phyloP scores from a whole-genome alignment of 2,329 filamentous ascomycete species.

The Penicillium concentricum region DNA sequence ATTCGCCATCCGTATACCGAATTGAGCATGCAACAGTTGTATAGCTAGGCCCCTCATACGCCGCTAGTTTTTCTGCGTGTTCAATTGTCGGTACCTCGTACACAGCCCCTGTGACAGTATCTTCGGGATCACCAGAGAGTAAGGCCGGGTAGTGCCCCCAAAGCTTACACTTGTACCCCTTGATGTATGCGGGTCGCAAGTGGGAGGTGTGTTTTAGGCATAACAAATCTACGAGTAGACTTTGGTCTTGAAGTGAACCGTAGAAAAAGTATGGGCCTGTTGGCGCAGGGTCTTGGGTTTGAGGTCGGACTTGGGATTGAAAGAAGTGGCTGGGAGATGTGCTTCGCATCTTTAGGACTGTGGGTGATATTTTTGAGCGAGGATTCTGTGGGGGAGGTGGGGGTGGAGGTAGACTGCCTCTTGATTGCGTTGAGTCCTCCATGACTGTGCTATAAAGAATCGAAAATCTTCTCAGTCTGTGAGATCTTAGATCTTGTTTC shows the following conservation, averaged over 20 bases:
- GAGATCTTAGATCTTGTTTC: too few relatives aligned
- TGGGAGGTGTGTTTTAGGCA: slow-evolving; percentile 8
- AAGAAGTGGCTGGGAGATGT: slow-evolving; percentile 1
- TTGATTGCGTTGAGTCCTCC: neutral
- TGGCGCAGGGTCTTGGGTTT: neutral
- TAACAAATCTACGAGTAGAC: slow-evolving; percentile 20
- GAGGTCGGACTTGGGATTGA: neutral
- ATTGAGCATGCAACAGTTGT: slow-evolving; percentile 7
- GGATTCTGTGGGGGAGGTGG: slow-evolving; percentile 3
- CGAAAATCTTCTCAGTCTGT: neutral
- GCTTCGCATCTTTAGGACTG: slow-evolving; percentile 5
- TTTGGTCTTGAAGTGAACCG: slow-evolving; percentile 30
- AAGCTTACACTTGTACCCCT: slow-evolving; percentile 20
- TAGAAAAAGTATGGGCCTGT: slow-evolving; percentile 35
- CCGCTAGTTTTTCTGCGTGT: slow-evolving; percentile 14
- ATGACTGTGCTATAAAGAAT: neutral
- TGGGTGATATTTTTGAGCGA: slow-evolving; percentile 2
- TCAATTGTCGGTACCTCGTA: slow-evolving; percentile 14
- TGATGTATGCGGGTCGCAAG: slow-evolving; percentile 18
- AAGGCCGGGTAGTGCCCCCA: slow-evolving; percentile 25
- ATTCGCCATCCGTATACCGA: slow-evolving; percentile 7
- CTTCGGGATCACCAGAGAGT: slow-evolving; percentile 1
- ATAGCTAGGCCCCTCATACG: slow-evolving; percentile 18
- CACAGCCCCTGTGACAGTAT: slow-evolving; percentile 15
- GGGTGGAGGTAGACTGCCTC: neutral